phyloP scores from a whole-genome alignment of 257 asterid genomes.

The Scutellaria barbata region DNA sequence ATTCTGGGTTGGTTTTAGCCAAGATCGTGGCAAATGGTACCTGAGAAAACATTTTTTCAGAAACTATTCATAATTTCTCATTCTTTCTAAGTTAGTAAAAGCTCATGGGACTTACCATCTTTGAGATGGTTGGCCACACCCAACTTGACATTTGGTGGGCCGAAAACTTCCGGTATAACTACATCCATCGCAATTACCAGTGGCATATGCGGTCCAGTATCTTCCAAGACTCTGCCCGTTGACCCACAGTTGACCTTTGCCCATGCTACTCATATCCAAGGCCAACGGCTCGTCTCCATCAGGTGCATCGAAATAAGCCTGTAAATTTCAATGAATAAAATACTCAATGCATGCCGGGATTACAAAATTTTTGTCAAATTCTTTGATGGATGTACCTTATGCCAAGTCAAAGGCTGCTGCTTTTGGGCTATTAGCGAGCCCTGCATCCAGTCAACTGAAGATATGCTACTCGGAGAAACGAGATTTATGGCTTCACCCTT shows the following conservation, averaged over 20 bases:
- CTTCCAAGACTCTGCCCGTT: slow-evolving; percentile 89
- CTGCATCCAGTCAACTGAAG: slow-evolving; percentile 81
- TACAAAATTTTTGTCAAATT: slow-evolving; percentile 5
- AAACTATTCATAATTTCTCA: neutral
- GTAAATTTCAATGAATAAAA: slow-evolving; percentile 23
- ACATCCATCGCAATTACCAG: slow-evolving; percentile 77
- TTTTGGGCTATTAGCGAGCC: slow-evolving; percentile 75
- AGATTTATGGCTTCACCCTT: slow-evolving; percentile 84
- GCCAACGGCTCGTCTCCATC: slow-evolving; percentile 90
- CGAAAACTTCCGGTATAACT: slow-evolving; percentile 65
- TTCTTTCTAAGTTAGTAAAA: neutral
- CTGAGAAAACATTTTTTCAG: slow-evolving; percentile 49
- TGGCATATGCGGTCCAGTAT: slow-evolving; percentile 78
- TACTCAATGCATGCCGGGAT: slow-evolving; percentile 1
- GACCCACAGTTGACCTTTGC: slow-evolving; percentile 92
- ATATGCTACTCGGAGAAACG: slow-evolving; percentile 56
- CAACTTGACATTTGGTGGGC: slow-evolving; percentile 74
- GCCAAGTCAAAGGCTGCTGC: slow-evolving; percentile 84
- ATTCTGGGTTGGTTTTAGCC: slow-evolving; percentile 82
- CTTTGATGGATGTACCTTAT: slow-evolving; percentile 52
- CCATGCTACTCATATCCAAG: slow-evolving; percentile 91
- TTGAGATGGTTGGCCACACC: slow-evolving; percentile 94
- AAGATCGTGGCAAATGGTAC: slow-evolving; percentile 91
- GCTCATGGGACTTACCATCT: slow-evolving; percentile 57
- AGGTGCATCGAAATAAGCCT: slow-evolving; percentile 82